Base-by-base conservation (phyloP, 345 rosid genomes). In the Salix suchowensis region DNA sequence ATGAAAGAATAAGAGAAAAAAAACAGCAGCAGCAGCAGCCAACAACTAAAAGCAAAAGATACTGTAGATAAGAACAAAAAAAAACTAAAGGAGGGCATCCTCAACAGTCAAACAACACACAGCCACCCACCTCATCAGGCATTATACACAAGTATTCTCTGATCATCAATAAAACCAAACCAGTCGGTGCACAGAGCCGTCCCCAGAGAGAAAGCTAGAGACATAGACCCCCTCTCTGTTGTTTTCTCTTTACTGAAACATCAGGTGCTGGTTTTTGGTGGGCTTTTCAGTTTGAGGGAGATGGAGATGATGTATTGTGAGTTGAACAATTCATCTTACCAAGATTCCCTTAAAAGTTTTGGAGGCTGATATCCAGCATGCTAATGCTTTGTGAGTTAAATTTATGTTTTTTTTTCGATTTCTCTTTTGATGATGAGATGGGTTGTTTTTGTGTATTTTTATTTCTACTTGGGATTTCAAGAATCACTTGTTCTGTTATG, bases 311-410 rank as follows among this genome's bases (percentile, higher is more conserved):
- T 81, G 84, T 40, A 62, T 77, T 28, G 52, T 66, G 75, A 81
- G 68, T 61, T 77, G 61, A 70, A 37, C 52, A 70, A 65, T 36
- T 77, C 84, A 21, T 77, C 81, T 54, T 88, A 87, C 82, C 88
- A 85, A 84, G 98, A 95, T 73, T 90, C 94, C 26, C 84, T 95
- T 75, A 90, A 93, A 93, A 74, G 88, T 85, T 72, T 72, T 95
- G 36, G 98, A 95, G 84, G 93, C 94, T 77, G 98, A 95, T 78
- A 87, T 95, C 7, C 93, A 91, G 40, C 92, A 88, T 83, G 98
- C 98, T 23, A 95, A 95, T 87, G 84, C 89, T 77, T 81, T 95
- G 98, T 95, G 72, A 89, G 98, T 88, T 79, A 74, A 15, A 19
- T 44, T 79, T 79, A 78, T 23, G 11, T 42, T 68, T 44, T 16